Evolutionary conservation across 2,329 filamentous ascomycete species (phyloP).

Genomic region (Arthrobotrys iridis): DNA sequence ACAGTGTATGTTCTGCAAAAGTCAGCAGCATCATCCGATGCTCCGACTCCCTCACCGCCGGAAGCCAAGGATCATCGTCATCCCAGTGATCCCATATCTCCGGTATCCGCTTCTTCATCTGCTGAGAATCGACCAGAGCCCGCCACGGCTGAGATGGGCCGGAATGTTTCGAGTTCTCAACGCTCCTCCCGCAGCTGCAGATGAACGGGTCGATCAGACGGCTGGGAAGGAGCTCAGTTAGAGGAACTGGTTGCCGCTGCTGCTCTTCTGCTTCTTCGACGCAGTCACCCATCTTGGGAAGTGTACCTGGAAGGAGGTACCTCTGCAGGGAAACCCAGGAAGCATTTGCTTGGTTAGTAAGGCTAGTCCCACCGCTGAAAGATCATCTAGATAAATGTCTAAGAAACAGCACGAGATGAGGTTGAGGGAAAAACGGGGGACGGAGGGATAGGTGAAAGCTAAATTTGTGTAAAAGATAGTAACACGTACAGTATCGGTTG

Average conservation of each 20-base stretch:
- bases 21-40: conserved; percentile 18
- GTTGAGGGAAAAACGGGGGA: too few relatives aligned
- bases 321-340: not conserved
- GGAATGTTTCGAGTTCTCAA: not conserved
- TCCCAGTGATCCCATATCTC: conserved; percentile 16
- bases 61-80: conserved; percentile 30
- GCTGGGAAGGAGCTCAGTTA: too few relatives aligned
- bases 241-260: too few relatives aligned
- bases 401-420: too few relatives aligned
- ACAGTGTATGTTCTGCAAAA: conserved; percentile 32
- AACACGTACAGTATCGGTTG: not conserved
- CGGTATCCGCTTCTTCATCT: not conserved
- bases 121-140: not conserved
- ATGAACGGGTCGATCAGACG: not conserved
- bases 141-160: not conserved
- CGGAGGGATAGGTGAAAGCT: not conserved
- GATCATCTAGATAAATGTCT: too few relatives aligned
- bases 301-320: not conserved
- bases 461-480: too few relatives aligned
- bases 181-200: not conserved
- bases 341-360: too few relatives aligned
- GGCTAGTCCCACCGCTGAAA: too few relatives aligned
- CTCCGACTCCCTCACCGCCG: not conserved
- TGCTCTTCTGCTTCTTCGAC: not conserved
- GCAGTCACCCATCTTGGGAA: not conserved